Evolutionary conservation across 129 eudicot genomes (phyloP).

Genomic region (Helianthus annuus): HanXRQr2.0-SUNRISE NC_035433.2:134764849-134765348

Average conservation of each 20-base stretch:
- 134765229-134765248: conserved; percentile 43
- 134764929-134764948: conserved; percentile 54
- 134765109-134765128: neutral
- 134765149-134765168: neutral
- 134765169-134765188: conserved; percentile 16
- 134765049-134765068: conserved; percentile 47
- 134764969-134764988: conserved; percentile 52
- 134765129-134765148: neutral
- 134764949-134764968: conserved; percentile 66
- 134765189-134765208: conserved; percentile 31
- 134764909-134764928: conserved; percentile 40
- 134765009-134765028: conserved; percentile 57
- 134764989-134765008: conserved; percentile 53
- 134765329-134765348: conserved; percentile 30
- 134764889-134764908: conserved; percentile 58
- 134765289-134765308: conserved; percentile 48
- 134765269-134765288: conserved; percentile 27
- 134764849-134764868: conserved; percentile 45
- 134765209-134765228: conserved; percentile 34
- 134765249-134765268: conserved; percentile 8
- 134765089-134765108: conserved; percentile 10
- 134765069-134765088: conserved; percentile 81
- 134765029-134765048: conserved; percentile 33
- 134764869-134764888: conserved; percentile 29
- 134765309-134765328: conserved; percentile 34